These are phyloP conservation scores for Arabidopsis hybrid DNA, from an alignment of 441 rosid species.

Conservation along the genomic window DNA sequence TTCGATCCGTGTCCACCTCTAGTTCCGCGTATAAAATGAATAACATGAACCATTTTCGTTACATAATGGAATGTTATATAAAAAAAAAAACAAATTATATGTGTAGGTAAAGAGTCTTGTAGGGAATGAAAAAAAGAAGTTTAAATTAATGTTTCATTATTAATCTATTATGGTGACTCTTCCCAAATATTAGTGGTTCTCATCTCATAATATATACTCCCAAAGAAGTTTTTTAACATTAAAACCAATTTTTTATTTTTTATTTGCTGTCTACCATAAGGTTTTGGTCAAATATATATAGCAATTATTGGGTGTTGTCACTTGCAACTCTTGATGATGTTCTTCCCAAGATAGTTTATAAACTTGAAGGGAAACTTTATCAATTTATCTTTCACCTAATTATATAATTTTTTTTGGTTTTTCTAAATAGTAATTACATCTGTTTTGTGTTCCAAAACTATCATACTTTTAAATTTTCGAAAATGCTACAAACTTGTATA, in stretches of 20 bases:
- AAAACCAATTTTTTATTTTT: not conserved
- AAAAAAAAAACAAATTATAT: not conserved
- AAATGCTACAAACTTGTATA: not conserved
- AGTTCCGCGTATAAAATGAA: too few species aligned
- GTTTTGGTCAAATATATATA: conserved; percentile 38
- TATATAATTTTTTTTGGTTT: not conserved
- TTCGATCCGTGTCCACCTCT: too few species aligned
- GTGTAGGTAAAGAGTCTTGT: conserved; percentile 24
- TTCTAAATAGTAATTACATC: not conserved
- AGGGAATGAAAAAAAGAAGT: not conserved
- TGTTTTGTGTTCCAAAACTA: not conserved
- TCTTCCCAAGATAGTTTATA: conserved; percentile 17
- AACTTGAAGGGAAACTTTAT: conserved; percentile 32
- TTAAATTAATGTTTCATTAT: not conserved
- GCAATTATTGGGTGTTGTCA: conserved; percentile 37
- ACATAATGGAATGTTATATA: not conserved
- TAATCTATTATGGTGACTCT: conserved; percentile 1
- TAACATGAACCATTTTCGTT: too few species aligned
- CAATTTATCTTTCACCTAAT: conserved; percentile 7
- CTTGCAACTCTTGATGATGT: conserved; percentile 27
- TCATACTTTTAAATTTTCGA: not conserved
- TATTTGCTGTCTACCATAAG: not conserved
- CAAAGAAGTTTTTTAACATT: not conserved
- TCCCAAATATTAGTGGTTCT: conserved; percentile 21
- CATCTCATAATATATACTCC: conserved; percentile 16